These are phyloP conservation scores for Pseudonitzschia multistriata DNA, from an alignment of 108 stramenopile genomes.

Conservation along the genomic window DNA sequence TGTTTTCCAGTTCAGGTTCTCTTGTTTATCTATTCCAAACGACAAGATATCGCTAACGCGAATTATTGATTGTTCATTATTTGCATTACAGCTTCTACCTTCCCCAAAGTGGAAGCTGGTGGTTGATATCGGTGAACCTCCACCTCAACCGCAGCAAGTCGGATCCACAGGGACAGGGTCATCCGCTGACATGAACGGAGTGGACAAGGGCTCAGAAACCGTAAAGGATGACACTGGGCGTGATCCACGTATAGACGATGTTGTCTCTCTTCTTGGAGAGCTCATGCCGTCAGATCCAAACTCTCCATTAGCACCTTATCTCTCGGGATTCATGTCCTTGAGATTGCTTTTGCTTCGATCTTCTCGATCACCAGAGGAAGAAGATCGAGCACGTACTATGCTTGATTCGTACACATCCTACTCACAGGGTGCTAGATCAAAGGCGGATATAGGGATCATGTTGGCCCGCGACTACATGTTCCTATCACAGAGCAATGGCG, in stretches of 20 bases:
- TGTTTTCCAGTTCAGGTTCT: not conserved
- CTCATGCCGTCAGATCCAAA: slow-evolving; percentile 83
- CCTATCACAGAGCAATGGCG: slow-evolving; percentile 53
- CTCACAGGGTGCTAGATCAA: slow-evolving; percentile 58
- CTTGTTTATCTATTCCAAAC: not conserved
- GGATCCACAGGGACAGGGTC: not conserved
- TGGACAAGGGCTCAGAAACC: slow-evolving; percentile 19
- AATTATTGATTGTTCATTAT: not conserved
- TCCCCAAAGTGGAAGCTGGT: slow-evolving; percentile 87
- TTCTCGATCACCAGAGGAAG: slow-evolving; percentile 53
- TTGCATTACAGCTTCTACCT: slow-evolving; percentile 54
- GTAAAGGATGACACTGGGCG: slow-evolving; percentile 16
- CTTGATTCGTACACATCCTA: slow-evolving; percentile 82
- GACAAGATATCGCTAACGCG: not conserved
- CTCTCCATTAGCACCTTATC: slow-evolving; percentile 59
- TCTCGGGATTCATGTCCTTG: slow-evolving; percentile 83
- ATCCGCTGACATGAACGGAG: slow-evolving; percentile 14
- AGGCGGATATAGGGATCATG: slow-evolving; percentile 79
- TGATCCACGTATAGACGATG: slow-evolving; percentile 56
- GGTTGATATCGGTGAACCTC: slow-evolving; percentile 69
- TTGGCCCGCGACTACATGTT: slow-evolving; percentile 87
- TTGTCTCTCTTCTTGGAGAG: slow-evolving; percentile 80
- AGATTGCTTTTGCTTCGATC: slow-evolving; percentile 64
- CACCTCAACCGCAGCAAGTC: slow-evolving; percentile 15
- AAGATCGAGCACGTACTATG: slow-evolving; percentile 67